Evolutionary conservation across 192 early-diverging fungal species (phyloP).

Genomic region (Backusella australiensis): DNA sequence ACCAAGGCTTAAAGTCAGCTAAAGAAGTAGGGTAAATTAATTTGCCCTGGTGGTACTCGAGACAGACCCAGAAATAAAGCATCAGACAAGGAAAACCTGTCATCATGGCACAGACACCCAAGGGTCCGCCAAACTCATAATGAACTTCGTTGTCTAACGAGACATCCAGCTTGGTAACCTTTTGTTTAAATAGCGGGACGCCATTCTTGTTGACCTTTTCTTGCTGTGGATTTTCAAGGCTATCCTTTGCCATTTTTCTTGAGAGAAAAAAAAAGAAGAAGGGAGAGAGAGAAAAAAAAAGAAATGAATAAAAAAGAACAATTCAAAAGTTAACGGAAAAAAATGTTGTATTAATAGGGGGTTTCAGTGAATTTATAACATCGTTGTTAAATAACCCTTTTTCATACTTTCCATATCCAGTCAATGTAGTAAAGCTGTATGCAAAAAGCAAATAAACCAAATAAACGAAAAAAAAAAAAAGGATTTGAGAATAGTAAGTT

Average conservation of each 20-base stretch:
- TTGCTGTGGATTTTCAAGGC: neutral
- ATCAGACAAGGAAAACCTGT: constrained; percentile 68
- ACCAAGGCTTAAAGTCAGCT: constrained; percentile 35
- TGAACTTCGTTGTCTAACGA: constrained; percentile 60
- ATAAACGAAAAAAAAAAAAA: no score
- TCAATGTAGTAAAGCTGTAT: no score
- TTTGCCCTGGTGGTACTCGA: constrained; percentile 64
- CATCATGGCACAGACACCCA: constrained; percentile 71
- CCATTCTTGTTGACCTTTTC: constrained; percentile 19
- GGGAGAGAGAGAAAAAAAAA: neutral
- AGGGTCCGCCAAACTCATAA: constrained; percentile 71
- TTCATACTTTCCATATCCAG: no score
- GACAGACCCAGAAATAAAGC: constrained; percentile 72
- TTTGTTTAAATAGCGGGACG: constrained; percentile 28
- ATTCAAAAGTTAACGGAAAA: neutral
- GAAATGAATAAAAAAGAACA: neutral
- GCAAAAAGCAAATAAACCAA: no score
- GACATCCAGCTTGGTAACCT: constrained; percentile 43
- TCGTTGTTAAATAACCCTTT: no score
- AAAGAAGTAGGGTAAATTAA: constrained; percentile 39
- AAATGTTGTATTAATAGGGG: neutral
- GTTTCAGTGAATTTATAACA: no score
- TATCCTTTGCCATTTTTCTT: neutral
- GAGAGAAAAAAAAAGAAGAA: neutral
- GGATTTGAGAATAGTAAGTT: no score